These are phyloP conservation scores for Pseudogymnoascus sp. DNA, from an alignment of 2,329 filamentous ascomycete species.

Conservation along the genomic window DNA sequence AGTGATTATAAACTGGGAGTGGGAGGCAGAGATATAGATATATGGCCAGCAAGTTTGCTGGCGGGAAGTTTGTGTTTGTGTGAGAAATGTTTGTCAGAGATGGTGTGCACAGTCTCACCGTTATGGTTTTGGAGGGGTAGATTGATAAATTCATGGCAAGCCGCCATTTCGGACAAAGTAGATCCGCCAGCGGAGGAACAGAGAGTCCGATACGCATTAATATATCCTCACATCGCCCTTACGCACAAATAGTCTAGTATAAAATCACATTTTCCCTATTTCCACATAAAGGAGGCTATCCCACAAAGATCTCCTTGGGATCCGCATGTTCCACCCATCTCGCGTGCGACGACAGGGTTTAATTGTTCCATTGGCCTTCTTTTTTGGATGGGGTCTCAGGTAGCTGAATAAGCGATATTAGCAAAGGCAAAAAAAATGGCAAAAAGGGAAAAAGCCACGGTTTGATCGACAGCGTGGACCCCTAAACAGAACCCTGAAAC, in stretches of 20 bases:
- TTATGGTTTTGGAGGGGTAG: neutral
- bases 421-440: neutral
- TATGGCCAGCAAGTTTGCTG: neutral
- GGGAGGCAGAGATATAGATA: neutral
- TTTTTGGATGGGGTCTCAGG: neutral
- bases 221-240: neutral
- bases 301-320: neutral
- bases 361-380: slow-evolving; percentile 8
- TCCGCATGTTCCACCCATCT: slow-evolving; percentile 1
- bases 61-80: neutral
- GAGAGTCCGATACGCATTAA: neutral
- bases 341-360: neutral
- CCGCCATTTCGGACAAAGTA: neutral
- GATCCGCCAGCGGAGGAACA: neutral
- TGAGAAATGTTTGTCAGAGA: neutral
- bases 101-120: neutral
- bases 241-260: neutral
- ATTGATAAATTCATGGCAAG: neutral
- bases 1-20: neutral
- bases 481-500: neutral
- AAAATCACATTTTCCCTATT: neutral
- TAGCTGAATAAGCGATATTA: neutral
- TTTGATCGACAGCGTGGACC: slow-evolving; percentile 2
- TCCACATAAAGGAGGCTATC: neutral
- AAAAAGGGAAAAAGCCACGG: neutral